These are phyloP conservation scores for Vigna trinervia DNA, from an alignment of 306 rosid genomes.

Conservation along the genomic window DNA sequence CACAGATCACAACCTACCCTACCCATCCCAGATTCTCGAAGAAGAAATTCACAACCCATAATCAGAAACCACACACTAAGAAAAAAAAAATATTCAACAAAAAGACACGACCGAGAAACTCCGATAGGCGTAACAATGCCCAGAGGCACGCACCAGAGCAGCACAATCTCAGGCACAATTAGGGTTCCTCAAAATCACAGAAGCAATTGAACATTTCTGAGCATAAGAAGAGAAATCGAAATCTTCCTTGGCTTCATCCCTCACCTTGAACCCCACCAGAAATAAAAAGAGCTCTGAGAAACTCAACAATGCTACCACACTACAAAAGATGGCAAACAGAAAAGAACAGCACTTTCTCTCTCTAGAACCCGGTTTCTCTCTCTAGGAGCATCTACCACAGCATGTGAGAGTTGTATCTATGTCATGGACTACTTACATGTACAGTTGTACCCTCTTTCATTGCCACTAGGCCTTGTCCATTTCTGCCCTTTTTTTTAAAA, in stretches of 20 bases:
- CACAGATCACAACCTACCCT: slow-evolving; percentile 47
- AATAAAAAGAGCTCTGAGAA: slow-evolving; percentile 39
- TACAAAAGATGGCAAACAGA: slow-evolving; percentile 50
- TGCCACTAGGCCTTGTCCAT: slow-evolving; percentile 52
- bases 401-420: slow-evolving; percentile 53
- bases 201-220: slow-evolving; percentile 14
- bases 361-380: slow-evolving; percentile 42
- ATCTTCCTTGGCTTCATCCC: slow-evolving; percentile 38
- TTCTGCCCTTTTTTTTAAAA: slow-evolving; percentile 43
- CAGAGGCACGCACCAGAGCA: slow-evolving; percentile 21
- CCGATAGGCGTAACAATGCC: slow-evolving; percentile 31
- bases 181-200: slow-evolving; percentile 49
- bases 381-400: slow-evolving; percentile 52
- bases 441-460: slow-evolving; percentile 35
- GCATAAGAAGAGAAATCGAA: slow-evolving; percentile 16
- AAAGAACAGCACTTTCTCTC: slow-evolving; percentile 30
- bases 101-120: slow-evolving; percentile 40
- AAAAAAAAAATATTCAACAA: slow-evolving; percentile 28
- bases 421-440: slow-evolving; percentile 29
- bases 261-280: slow-evolving; percentile 30
- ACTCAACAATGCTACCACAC: slow-evolving; percentile 49
- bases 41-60: slow-evolving; percentile 42
- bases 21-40: slow-evolving; percentile 38
- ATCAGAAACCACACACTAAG: slow-evolving; percentile 27
- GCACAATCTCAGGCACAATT: slow-evolving; percentile 10